Conservation (phyloP, 352 stramenopile genomes). For the Phytophthora quininea region DNA sequence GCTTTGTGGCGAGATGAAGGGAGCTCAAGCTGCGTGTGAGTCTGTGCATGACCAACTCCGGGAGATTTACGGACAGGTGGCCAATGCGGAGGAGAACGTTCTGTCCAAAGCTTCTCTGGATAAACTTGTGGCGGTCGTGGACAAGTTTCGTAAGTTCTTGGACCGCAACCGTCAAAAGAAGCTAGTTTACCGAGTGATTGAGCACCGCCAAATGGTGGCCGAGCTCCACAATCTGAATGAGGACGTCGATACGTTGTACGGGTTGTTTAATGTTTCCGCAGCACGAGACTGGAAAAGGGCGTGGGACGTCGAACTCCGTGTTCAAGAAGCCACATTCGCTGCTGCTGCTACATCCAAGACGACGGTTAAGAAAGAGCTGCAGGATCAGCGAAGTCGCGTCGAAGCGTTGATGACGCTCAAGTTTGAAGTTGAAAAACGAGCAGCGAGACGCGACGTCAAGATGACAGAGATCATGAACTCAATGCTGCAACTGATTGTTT, state of each 20-base stretch:
- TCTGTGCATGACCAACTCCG: not conserved
- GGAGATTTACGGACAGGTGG: conserved; percentile 2
- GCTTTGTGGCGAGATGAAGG: conserved; percentile 17
- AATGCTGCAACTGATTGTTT: not conserved
- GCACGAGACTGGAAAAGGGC: conserved; percentile 22
- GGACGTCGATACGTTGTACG: conserved; percentile 26
- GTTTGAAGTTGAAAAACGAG: not conserved
- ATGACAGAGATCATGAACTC: conserved; percentile 8
- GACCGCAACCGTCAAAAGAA: conserved; percentile 6
- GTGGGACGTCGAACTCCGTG: conserved; percentile 11
- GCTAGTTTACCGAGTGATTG: conserved; percentile 4
- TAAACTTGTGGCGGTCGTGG: not conserved
- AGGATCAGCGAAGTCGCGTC: not conserved
- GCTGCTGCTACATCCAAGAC: not conserved
- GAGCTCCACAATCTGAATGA: conserved; percentile 25
- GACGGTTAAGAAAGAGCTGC: not conserved
- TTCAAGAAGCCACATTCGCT: conserved; percentile 3
- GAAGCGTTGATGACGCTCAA: conserved; percentile 9
- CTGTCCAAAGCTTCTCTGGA: not conserved
- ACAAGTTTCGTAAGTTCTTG: conserved; percentile 1
- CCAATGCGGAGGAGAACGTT: not conserved
- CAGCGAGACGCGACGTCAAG: not conserved
- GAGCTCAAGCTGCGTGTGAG: conserved; percentile 2
- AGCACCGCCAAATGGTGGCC: conserved; percentile 20
- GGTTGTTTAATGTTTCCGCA: conserved; percentile 23